These are phyloP conservation scores for Colletotrichum sp. DNA, from an alignment of 2,329 filamentous ascomycete species.

Conservation along the genomic window DNA sequence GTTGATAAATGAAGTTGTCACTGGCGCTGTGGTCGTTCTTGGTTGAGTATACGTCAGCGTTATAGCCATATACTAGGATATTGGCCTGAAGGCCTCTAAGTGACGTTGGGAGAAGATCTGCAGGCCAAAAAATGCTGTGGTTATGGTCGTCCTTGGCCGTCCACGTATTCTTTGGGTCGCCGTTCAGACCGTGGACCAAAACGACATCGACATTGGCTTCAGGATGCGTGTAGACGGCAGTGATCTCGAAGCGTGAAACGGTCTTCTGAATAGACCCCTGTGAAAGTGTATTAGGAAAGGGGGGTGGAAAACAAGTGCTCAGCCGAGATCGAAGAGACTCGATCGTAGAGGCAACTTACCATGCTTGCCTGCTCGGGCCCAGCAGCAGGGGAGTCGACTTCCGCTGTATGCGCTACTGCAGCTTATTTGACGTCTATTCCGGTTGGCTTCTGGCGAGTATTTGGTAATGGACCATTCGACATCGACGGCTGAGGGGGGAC, in stretches of 20 bases:
- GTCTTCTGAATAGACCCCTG: slow-evolving; percentile 43
- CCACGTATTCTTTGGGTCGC: slow-evolving; percentile 67
- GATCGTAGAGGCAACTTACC: neutral
- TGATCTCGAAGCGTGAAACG: slow-evolving; percentile 62
- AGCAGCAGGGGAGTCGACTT: slow-evolving; percentile 3
- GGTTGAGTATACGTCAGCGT: slow-evolving; percentile 65
- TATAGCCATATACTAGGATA: slow-evolving; percentile 76
- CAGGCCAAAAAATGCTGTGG: slow-evolving; percentile 68
- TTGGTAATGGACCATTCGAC: neutral
- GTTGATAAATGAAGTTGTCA: slow-evolving; percentile 71
- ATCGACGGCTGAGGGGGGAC: neutral
- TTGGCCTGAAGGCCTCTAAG: slow-evolving; percentile 64
- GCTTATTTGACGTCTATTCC: neutral
- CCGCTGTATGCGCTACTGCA: neutral
- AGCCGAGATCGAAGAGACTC: neutral
- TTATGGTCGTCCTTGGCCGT: slow-evolving; percentile 49
- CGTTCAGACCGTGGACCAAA: slow-evolving; percentile 47
- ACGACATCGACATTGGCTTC: slow-evolving; percentile 68
- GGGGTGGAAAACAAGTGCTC: neutral
- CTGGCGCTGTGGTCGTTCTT: slow-evolving; percentile 59
- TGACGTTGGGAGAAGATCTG: slow-evolving; percentile 67
- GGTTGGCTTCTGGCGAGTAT: neutral
- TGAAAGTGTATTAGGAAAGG: neutral
- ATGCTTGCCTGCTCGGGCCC: slow-evolving; percentile 6
- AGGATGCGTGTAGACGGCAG: slow-evolving; percentile 63